Evolutionary conservation across 345 rosid species (phyloP).

Genomic region (Salix brachista): DNA sequence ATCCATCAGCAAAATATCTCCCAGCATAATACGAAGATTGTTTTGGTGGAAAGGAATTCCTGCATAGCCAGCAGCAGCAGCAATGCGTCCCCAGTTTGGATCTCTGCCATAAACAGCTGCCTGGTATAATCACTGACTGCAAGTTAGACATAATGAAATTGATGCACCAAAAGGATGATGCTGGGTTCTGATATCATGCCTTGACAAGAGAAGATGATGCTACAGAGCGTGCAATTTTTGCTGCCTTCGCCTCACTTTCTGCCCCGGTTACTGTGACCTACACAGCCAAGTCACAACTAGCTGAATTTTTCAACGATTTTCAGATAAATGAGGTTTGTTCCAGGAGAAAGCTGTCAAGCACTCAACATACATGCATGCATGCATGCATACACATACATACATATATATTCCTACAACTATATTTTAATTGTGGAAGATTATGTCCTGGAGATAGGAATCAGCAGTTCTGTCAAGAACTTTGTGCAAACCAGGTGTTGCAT

Average conservation of each 20-base stretch:
- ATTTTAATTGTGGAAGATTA: neutral
- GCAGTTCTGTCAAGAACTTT: neutral
- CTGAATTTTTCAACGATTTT: neutral
- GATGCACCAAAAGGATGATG: slow-evolving; percentile 13
- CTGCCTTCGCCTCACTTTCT: slow-evolving; percentile 67
- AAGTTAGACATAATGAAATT: slow-evolving; percentile 17
- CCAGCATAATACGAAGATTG: slow-evolving; percentile 60
- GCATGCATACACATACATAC: too few relatives aligned
- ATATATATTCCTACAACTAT: neutral
- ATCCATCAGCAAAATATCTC: slow-evolving; percentile 81
- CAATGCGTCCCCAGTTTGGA: slow-evolving; percentile 96
- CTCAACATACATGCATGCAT: neutral
- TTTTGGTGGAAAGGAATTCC: slow-evolving; percentile 60
- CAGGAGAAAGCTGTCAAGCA: neutral
- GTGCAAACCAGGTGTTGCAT: neutral
- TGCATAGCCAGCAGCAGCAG: slow-evolving; percentile 91
- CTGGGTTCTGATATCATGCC: slow-evolving; percentile 35
- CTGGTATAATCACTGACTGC: slow-evolving; percentile 33
- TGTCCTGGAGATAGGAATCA: neutral
- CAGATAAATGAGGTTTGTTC: neutral
- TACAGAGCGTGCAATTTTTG: slow-evolving; percentile 83
- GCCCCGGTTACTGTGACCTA: slow-evolving; percentile 75
- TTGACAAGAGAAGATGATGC: slow-evolving; percentile 95
- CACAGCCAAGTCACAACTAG: neutral
- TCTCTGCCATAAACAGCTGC: slow-evolving; percentile 96